Evolutionary conservation across 257 asterid genomes (phyloP).

Genomic region (Scutellaria minor): DNA sequence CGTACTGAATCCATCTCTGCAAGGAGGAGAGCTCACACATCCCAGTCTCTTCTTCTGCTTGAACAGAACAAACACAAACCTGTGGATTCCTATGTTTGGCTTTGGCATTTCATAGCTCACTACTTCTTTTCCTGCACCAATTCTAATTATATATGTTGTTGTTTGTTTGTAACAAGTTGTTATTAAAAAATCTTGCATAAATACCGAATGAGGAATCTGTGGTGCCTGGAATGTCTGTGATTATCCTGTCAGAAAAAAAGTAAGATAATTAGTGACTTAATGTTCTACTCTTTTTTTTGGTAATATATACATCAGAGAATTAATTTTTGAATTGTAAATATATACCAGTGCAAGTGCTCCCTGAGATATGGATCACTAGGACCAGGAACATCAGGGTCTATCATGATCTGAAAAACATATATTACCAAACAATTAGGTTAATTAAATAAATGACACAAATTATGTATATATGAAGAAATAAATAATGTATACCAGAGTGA

Average conservation of each 20-base stretch:
- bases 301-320: no score
- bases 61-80: constrained; percentile 71
- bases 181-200: no score
- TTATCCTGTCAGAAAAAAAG: constrained; percentile 55
- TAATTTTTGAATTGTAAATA: no score
- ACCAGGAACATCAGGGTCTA: constrained; percentile 79
- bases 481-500: constrained; percentile 61
- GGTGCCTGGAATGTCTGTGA: constrained; percentile 92
- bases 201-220: constrained; percentile 92
- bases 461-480: no score
- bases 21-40: constrained; percentile 30
- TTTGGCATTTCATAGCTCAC: constrained; percentile 75
- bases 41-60: constrained; percentile 60
- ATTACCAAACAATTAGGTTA: neutral
- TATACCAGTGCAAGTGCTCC: constrained; percentile 74
- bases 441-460: no score
- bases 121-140: constrained; percentile 65
- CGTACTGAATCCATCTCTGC: constrained; percentile 67
- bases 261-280: neutral
- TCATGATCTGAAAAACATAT: constrained; percentile 60
- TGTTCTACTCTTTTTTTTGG: no score
- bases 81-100: constrained; percentile 92
- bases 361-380: constrained; percentile 79
- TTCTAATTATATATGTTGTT: no score
- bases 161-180: no score